Conservation (phyloP, 768 basidiomycete genomes). For the Tylopilus balloui region DNA sequence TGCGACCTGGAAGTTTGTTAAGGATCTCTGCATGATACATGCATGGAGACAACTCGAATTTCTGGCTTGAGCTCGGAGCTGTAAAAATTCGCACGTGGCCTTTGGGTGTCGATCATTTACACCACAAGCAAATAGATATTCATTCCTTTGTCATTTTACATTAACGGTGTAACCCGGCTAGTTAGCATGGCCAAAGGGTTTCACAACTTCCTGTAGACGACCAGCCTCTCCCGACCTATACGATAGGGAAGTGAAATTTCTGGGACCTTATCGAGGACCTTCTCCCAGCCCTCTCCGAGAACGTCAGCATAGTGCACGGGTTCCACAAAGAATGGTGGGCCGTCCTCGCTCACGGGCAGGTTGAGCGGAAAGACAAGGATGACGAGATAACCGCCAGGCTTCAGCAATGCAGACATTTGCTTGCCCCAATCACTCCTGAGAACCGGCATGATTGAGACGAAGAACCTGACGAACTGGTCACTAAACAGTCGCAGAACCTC, state of each 20-base stretch:
- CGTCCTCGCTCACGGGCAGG: slow-evolving; percentile 39
- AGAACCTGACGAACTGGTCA: slow-evolving; percentile 34
- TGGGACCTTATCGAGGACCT: slow-evolving; percentile 51
- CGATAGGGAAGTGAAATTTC: slow-evolving; percentile 39
- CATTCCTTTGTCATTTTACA: no score
- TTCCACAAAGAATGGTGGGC: slow-evolving; percentile 61
- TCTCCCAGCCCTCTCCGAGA: slow-evolving; percentile 48
- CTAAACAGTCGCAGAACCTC: not conserved
- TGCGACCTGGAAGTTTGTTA: slow-evolving; percentile 17
- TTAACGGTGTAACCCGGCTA: not conserved
- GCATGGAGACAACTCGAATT: slow-evolving; percentile 14
- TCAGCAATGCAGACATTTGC: slow-evolving; percentile 52
- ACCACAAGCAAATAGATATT: no score
- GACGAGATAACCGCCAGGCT: slow-evolving; percentile 60
- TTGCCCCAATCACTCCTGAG: slow-evolving; percentile 52
- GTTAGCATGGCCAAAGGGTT: not conserved
- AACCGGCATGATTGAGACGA: slow-evolving; percentile 62
- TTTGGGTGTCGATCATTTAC: not conserved
- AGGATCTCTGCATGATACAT: slow-evolving; percentile 21
- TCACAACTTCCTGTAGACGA: slow-evolving; percentile 33
- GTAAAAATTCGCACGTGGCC: slow-evolving; percentile 10
- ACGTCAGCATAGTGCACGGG: slow-evolving; percentile 52
- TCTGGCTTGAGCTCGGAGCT: not conserved
- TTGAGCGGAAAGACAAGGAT: slow-evolving; percentile 57
- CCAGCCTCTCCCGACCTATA: slow-evolving; percentile 45